These are phyloP conservation scores for Puccinellia tenuiflora DNA, from an alignment of 176 grass and related monocot genomes.

Conservation along the genomic window DNA sequence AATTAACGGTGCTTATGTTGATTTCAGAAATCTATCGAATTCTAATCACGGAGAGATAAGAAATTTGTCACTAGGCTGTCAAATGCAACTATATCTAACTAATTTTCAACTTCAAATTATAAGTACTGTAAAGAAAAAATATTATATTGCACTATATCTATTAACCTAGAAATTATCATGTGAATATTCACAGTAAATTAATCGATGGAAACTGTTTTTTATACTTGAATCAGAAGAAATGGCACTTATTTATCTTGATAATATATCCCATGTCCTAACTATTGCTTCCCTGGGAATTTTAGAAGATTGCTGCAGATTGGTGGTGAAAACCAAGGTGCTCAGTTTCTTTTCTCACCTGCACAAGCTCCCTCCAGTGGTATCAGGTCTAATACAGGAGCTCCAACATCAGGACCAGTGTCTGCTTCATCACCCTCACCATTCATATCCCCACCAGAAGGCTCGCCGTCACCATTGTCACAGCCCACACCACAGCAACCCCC, in stretches of 20 bases:
- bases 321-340: slow-evolving; percentile 20
- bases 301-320: slow-evolving; percentile 40
- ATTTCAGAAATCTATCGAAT: slow-evolving; percentile 1
- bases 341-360: not conserved
- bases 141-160: not conserved
- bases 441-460: slow-evolving; percentile 10
- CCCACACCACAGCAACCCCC: slow-evolving; percentile 20
- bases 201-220: not conserved
- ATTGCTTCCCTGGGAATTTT: slow-evolving; percentile 16
- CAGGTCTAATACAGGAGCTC: not conserved
- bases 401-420: slow-evolving; percentile 23
- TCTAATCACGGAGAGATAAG: not conserved
- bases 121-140: not conserved
- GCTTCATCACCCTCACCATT: slow-evolving; percentile 34
- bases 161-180: not conserved
- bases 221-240: not conserved
- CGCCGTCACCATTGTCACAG: slow-evolving; percentile 12
- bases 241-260: not conserved
- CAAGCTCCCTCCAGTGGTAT: not conserved
- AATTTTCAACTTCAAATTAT: not conserved
- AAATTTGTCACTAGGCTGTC: not conserved
- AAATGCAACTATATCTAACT: not conserved
- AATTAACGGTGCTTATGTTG: not conserved
- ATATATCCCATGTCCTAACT: not conserved
- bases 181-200: not conserved